Evolutionary conservation across 1,139 yeast genomes (phyloP), one percentile per base, ranked within the genome.

Genomic region (Geotrichum klebahnii): DNA sequence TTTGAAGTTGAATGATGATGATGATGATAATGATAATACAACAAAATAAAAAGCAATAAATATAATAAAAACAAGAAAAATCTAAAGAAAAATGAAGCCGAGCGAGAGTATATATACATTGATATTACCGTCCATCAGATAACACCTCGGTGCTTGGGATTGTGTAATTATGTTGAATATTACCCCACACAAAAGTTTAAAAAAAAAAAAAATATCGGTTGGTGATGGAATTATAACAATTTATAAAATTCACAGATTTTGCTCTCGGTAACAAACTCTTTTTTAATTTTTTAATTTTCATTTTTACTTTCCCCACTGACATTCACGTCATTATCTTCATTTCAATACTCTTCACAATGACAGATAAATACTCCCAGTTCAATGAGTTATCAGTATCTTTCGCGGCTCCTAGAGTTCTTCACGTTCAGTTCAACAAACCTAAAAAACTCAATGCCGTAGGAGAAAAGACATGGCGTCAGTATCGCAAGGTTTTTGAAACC

Each of bases 351-450:
- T 31, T 17, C n/a, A 31, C 5, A 19, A 34, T 34, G 38, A 6
- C 38, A 6, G 19, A 34, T n/a, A 33, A 38, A 22, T 51, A 52
- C 48, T 22, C 48, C 3, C 35, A 45, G 16, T 42, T 48, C 32
- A 38, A 43, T 10, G 40, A 52, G n/a, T 35, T 52, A 3, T 28
- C 17, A 10, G 59, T 60, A 8, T 40, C 57, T 6, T 45, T 51
- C 33, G 39, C 63, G 63, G 53, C 51, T 14, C 70, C 72, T 5
- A 81, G 79, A 1, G 76, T 84, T 24, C 71, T 76, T 32, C 84
- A 81, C 53, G 75, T 85, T 32, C 77, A 80, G 61, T 70, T 82
- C 64, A 80, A 84, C 67, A 79, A 86, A 51, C 85, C 89, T 6
- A 70, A 74, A 58, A 68, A 72, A 2, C 70, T 80, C 55, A 85